A percentile compares a stretch with the other conserved stretches of the same genome.
phyloP scores from a whole-genome alignment of 352 stramenopile genomes.

The Pilasporangium apinafurcum region DNA sequence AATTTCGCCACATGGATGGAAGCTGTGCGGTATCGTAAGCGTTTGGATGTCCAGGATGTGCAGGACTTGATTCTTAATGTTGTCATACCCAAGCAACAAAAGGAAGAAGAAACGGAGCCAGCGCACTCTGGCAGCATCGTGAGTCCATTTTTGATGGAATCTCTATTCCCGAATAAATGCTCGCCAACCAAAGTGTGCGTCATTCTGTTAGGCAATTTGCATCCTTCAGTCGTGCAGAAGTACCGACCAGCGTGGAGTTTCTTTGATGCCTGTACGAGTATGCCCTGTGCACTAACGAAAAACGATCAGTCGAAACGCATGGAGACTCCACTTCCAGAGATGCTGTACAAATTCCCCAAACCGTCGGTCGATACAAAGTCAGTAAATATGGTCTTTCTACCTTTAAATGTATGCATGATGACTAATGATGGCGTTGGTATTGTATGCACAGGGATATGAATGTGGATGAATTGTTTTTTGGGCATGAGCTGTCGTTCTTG shows the following conservation, averaged over 20 bases:
- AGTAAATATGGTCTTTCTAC: not conserved
- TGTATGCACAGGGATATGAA: constrained; percentile 26
- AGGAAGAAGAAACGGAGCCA: not conserved
- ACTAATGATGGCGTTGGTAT: not conserved
- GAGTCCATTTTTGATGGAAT: constrained; percentile 55
- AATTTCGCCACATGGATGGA: constrained; percentile 72
- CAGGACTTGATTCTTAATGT: constrained; percentile 55
- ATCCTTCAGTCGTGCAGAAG: constrained; percentile 65
- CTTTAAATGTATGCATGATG: not conserved
- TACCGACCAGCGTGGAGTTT: constrained; percentile 59
- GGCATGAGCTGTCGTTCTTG: constrained; percentile 75
- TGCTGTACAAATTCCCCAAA: constrained; percentile 69
- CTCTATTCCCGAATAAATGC: constrained; percentile 27
- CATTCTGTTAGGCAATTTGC: constrained; percentile 59
- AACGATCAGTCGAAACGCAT: constrained; percentile 35
- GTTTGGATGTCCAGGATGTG: constrained; percentile 53
- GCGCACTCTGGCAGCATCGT: constrained; percentile 1
- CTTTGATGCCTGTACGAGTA: constrained; percentile 65
- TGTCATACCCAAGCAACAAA: constrained; percentile 13
- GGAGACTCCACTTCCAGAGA: constrained; percentile 51
- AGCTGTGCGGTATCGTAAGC: constrained; percentile 26
- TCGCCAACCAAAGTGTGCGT: constrained; percentile 66
- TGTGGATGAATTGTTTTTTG: constrained; percentile 64
- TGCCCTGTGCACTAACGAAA: constrained; percentile 66
- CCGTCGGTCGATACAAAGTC: constrained; percentile 59